A percentile compares a stretch with the other conserved stretches of the same genome.
Evolutionary conservation across 495 filamentous ascomycete genomes (phyloP).

Genomic region (Neurospora pannonica): DNA sequence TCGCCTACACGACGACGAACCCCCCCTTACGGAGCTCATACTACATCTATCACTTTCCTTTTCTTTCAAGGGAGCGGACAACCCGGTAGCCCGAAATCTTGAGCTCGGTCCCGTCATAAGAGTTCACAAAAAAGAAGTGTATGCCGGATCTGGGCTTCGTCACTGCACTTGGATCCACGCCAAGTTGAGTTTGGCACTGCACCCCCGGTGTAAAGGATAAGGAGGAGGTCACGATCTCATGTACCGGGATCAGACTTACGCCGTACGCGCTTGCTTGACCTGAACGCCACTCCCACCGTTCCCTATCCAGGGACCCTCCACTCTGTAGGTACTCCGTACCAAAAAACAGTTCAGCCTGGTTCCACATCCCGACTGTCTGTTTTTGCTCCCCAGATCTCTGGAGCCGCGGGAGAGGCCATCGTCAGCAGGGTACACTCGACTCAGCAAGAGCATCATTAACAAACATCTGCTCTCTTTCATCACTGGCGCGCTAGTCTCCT

Average conservation of each 20-base stretch:
- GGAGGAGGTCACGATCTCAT: not conserved
- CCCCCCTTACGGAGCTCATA: not conserved
- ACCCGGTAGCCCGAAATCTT: not conserved
- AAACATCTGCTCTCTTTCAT: not conserved
- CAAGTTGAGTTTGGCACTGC: not conserved
- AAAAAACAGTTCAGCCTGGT: constrained; percentile 7
- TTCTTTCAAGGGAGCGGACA: not conserved
- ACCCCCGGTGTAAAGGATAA: constrained; percentile 1
- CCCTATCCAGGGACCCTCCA: not conserved
- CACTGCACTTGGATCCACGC: constrained; percentile 8
- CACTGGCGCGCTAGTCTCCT: not conserved
- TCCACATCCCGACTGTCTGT: not conserved
- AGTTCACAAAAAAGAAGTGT: constrained; percentile 2
- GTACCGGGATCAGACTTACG: constrained; percentile 4
- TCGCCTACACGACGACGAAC: not conserved
- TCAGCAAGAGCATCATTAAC: not conserved
- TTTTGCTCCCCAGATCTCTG: constrained; percentile 4
- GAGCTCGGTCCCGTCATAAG: not conserved
- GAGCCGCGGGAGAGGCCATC: constrained; percentile 7
- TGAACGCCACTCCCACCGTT: constrained; percentile 15
- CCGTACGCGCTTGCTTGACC: not conserved
- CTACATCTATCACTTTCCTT: not conserved
- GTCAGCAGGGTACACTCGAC: not conserved
- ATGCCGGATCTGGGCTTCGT: constrained; percentile 11
- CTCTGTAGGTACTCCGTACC: constrained; percentile 8